phyloP scores from a whole-genome alignment of 768 basidiomycete genomes.

The Xerocomus potaroensis region DNA sequence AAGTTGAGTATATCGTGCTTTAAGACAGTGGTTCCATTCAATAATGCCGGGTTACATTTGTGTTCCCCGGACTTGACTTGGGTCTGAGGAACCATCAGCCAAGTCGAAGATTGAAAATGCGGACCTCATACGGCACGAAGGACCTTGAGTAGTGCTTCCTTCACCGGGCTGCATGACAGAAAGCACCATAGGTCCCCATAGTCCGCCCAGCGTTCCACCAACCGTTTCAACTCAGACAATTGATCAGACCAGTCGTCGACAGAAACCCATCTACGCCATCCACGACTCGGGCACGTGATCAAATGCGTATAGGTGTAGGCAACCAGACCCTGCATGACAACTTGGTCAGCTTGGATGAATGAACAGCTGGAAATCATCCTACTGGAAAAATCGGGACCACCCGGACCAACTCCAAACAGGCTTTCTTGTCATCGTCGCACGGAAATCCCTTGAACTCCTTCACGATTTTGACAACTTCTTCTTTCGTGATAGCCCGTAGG shows the following conservation, averaged over 20 bases:
- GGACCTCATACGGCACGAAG: constrained; percentile 13
- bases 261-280: constrained; percentile 11
- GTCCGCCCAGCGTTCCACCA: constrained; percentile 7
- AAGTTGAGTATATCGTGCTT: constrained; percentile 19
- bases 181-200: constrained; percentile 9
- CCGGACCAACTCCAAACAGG: constrained; percentile 14
- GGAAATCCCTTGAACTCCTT: constrained; percentile 13
- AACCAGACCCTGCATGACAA: constrained; percentile 19
- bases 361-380: background rate
- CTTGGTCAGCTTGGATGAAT: constrained; percentile 7
- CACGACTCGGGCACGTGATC: constrained; percentile 10
- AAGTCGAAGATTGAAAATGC: background rate
- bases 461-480: constrained; percentile 17
- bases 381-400: constrained; percentile 25
- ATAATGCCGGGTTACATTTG: constrained; percentile 22
- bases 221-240: constrained; percentile 6
- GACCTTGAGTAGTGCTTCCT: constrained; percentile 8
- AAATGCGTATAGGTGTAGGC: constrained; percentile 29
- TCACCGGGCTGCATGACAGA: constrained; percentile 11
- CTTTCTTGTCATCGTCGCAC: background rate
- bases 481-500: constrained; percentile 13
- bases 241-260: constrained; percentile 7
- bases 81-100: constrained; percentile 14
- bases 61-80: constrained; percentile 9
- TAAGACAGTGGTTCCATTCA: constrained; percentile 15